A percentile compares a stretch with the other conserved stretches of the same genome.
Evolutionary conservation across 306 rosid genomes (phyloP).

Genomic region (Glycine latifolia): DNA sequence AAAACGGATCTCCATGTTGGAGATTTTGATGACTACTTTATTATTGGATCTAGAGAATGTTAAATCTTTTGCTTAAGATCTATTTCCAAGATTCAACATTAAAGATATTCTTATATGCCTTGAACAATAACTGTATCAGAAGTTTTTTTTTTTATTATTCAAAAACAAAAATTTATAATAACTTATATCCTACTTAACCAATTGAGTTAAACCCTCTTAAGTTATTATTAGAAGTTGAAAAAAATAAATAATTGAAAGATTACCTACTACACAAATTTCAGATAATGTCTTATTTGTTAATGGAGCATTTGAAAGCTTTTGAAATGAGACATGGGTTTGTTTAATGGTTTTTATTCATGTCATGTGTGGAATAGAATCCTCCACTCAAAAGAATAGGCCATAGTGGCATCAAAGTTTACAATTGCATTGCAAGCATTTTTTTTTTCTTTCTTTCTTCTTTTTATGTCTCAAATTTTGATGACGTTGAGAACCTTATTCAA

Average conservation of each 20-base stretch:
- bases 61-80: no score
- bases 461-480: constrained; percentile 3
- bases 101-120: no score
- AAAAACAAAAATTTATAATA: no score
- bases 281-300: not conserved
- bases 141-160: no score
- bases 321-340: not conserved
- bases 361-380: constrained; percentile 10
- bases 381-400: not conserved
- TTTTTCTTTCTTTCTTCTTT: not conserved
- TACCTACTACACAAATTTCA: constrained; percentile 19
- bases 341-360: constrained; percentile 17
- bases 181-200: no score
- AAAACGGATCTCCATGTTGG: no score
- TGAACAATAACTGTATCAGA: not conserved
- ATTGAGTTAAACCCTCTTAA: no score
- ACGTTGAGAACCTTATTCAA: constrained; percentile 23
- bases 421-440: not conserved
- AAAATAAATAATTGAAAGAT: constrained; percentile 1
- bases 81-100: no score
- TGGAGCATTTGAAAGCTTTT: constrained; percentile 17
- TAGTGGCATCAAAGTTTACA: not conserved
- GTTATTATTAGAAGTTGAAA: no score
- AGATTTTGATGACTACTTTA: no score
- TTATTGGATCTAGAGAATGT: no score